phyloP scores from a whole-genome alignment of 441 rosid species.

The Arabidopsis hybrid region DNA sequence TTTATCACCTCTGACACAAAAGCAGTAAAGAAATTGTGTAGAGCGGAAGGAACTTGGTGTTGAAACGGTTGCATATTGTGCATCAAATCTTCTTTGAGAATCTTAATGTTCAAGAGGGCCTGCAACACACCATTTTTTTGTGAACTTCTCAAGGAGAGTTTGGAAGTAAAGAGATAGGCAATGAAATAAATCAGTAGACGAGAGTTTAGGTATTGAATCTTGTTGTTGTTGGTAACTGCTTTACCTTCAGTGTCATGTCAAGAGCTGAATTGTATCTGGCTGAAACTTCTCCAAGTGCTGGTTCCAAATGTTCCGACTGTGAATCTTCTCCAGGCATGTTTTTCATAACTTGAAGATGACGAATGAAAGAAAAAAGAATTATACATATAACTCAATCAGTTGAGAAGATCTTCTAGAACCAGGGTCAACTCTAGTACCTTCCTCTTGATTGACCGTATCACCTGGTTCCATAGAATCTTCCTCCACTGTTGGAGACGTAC shows the following conservation, averaged over 20 bases:
- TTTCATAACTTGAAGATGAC: neutral
- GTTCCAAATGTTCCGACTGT: neutral
- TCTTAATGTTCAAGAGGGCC: conserved; percentile 25
- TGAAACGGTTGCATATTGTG: neutral
- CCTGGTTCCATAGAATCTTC: conserved; percentile 7
- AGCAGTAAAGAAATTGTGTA: conserved; percentile 2
- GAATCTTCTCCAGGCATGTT: conserved; percentile 6
- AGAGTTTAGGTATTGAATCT: neutral
- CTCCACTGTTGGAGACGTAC: neutral
- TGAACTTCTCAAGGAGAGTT: neutral
- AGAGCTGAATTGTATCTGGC: conserved; percentile 10
- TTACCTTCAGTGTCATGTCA: conserved; percentile 15
- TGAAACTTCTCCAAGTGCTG: neutral
- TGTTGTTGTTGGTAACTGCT: conserved; percentile 2
- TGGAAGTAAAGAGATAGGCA: too few species aligned
- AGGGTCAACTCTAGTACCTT: neutral
- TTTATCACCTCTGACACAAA: conserved; percentile 8
- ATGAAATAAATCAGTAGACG: neutral
- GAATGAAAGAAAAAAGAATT: neutral
- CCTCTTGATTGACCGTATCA: conserved; percentile 7
- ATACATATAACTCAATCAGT: neutral
- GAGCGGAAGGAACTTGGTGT: neutral
- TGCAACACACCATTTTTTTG: neutral
- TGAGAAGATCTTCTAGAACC: neutral
- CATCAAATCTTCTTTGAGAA: conserved; percentile 6